phyloP scores from a whole-genome alignment of 176 grass and related monocot species.

The Chloris gayana region DNA sequence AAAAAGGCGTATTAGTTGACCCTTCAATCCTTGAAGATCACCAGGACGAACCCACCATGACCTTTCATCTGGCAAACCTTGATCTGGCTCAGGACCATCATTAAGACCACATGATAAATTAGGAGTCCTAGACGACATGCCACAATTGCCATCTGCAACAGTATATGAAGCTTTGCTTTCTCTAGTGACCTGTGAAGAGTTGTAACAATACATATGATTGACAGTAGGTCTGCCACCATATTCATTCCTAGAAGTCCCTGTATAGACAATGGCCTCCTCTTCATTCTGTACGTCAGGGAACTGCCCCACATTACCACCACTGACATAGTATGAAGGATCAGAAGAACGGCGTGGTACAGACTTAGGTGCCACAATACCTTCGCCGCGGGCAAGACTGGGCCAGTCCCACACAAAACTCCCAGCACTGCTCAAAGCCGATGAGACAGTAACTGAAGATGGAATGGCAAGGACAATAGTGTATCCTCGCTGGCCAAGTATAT shows the following conservation, averaged over 20 bases:
- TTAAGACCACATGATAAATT: conserved; percentile 47
- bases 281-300: conserved; percentile 58
- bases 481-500: conserved; percentile 82
- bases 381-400: conserved; percentile 74
- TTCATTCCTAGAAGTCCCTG: conserved; percentile 54
- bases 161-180: conserved; percentile 54
- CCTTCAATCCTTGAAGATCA: conserved; percentile 77
- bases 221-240: conserved; percentile 41
- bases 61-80: conserved; percentile 44
- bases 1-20: conserved; percentile 64
- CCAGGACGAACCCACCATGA: conserved; percentile 79
- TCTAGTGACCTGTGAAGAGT: conserved; percentile 40
- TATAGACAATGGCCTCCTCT: conserved; percentile 72
- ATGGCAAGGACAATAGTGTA: conserved; percentile 76
- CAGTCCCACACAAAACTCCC: conserved; percentile 83
- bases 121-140: conserved; percentile 47
- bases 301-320: conserved; percentile 29
- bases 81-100: conserved; percentile 38
- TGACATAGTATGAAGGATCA: conserved; percentile 47
- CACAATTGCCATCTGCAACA: conserved; percentile 38
- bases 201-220: conserved; percentile 58
- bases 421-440: conserved; percentile 74
- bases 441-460: conserved; percentile 70
- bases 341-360: conserved; percentile 25
- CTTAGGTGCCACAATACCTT: conserved; percentile 62